Evolutionary conservation across 208 protist genomes (phyloP).

Genomic region (Crithidia thermophila): DNA sequence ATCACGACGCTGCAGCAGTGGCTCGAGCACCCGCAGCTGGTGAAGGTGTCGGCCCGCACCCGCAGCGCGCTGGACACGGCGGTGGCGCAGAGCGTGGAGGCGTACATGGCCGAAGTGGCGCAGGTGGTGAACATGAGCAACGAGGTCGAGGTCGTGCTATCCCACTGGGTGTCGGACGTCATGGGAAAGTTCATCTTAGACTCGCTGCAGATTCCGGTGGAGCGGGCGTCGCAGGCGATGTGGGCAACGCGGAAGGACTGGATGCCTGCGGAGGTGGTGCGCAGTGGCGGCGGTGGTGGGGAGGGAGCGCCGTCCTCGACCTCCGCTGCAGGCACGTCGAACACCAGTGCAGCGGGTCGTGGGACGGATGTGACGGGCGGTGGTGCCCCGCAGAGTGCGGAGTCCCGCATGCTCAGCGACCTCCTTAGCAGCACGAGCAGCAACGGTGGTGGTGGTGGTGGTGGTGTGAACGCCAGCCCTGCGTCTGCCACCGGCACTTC

Average conservation of each 20-base stretch:
- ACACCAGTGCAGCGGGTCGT: not conserved
- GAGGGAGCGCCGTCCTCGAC: not conserved
- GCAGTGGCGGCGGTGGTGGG: slow-evolving; percentile 5
- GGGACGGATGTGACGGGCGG: slow-evolving; percentile 18
- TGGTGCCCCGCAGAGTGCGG: slow-evolving; percentile 8
- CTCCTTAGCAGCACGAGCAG: slow-evolving; percentile 14
- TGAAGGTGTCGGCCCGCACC: slow-evolving; percentile 74
- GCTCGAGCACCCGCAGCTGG: slow-evolving; percentile 72
- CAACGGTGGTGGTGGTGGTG: not conserved
- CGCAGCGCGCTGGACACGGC: slow-evolving; percentile 78
- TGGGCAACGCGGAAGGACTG: slow-evolving; percentile 33
- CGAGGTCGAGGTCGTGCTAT: slow-evolving; percentile 38
- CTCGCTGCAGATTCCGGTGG: slow-evolving; percentile 61
- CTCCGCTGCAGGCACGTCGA: slow-evolving; percentile 6
- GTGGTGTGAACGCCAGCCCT: slow-evolving; percentile 20
- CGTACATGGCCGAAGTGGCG: slow-evolving; percentile 70
- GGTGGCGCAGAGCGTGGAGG: slow-evolving; percentile 68
- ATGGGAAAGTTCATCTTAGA: slow-evolving; percentile 80
- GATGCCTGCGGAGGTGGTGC: slow-evolving; percentile 28
- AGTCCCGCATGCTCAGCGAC: slow-evolving; percentile 28
- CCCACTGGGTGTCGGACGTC: slow-evolving; percentile 67
- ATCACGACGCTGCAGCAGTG: slow-evolving; percentile 83
- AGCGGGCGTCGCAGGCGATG: slow-evolving; percentile 52
- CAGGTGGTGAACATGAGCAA: slow-evolving; percentile 67
- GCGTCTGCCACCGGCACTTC: too few species aligned